Percentiles rank a stretch among this genome's conserved stretches.
phyloP scores from a whole-genome alignment of 2,329 filamentous ascomycete species.

The Fonsecaea pedrosoi region DNA sequence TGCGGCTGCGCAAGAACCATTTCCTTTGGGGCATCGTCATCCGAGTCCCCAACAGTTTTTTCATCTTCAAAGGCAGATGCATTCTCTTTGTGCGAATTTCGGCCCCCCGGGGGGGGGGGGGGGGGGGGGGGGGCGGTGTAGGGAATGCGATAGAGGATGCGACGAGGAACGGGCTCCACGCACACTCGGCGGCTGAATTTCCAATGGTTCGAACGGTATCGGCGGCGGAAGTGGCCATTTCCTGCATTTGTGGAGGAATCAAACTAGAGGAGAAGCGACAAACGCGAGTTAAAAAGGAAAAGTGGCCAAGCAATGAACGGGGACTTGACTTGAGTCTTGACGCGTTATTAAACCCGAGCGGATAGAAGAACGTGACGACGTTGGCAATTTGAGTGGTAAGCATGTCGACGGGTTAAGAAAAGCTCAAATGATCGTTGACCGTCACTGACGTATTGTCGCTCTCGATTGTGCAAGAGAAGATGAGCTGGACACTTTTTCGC shows the following conservation, averaged over 20 bases:
- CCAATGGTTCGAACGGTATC: constrained; percentile 25
- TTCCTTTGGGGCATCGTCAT: constrained; percentile 19
- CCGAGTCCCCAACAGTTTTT: constrained; percentile 16
- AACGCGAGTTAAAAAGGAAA: constrained; percentile 21
- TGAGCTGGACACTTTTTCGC: too few relatives aligned
- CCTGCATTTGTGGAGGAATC: constrained; percentile 2
- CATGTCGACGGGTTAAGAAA: too few relatives aligned
- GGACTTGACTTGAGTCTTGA: constrained; percentile 8
- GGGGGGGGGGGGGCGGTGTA: constrained; percentile 30
- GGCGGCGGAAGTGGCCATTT: constrained; percentile 31
- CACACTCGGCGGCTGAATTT: constrained; percentile 25
- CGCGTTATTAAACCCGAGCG: constrained; percentile 1
- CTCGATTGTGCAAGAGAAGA: too few relatives aligned
- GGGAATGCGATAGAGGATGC: constrained; percentile 3
- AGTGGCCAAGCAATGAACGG: constrained; percentile 11
- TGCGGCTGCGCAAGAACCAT: constrained; percentile 28
- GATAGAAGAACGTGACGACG: too few relatives aligned
- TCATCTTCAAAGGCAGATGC: constrained; percentile 19
- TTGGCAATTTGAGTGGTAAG: too few relatives aligned
- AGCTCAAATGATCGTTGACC: too few relatives aligned
- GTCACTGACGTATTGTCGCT: too few relatives aligned
- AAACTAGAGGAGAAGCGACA: constrained; percentile 7
- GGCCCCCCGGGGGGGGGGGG: too few relatives aligned
- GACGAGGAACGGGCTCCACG: constrained; percentile 17
- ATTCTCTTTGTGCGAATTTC: constrained; percentile 24